phyloP scores from a whole-genome alignment of 164 flowering plant genomes.

The Magnolia officinalis region DNA sequence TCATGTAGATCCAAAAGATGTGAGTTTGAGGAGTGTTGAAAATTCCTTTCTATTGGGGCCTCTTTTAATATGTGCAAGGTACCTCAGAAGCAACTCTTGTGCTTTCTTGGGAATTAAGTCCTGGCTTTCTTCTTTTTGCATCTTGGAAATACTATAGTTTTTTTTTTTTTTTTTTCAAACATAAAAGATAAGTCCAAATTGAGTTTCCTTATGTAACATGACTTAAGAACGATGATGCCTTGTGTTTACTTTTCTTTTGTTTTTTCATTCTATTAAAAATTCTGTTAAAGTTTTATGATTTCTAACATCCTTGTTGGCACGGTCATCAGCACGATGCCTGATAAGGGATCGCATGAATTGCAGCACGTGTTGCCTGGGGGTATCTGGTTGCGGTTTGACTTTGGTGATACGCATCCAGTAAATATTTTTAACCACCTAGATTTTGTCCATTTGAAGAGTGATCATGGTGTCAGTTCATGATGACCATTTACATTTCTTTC shows the following conservation, averaged over 20 bases:
- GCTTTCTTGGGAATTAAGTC: background rate
- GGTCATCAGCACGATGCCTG: slow-evolving; percentile 46
- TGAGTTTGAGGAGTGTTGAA: slow-evolving; percentile 59
- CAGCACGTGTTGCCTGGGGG: slow-evolving; percentile 59
- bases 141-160: too few relatives aligned
- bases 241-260: background rate
- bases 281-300: background rate
- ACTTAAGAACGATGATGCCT: background rate
- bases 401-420: slow-evolving; percentile 94
- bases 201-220: background rate
- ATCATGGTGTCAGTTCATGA: slow-evolving; percentile 3
- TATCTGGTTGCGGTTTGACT: slow-evolving; percentile 80
- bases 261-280: background rate
- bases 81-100: background rate
- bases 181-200: background rate
- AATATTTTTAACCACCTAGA: background rate
- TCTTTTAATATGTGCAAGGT: slow-evolving; percentile 79
- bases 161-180: background rate
- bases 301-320: slow-evolving; percentile 7
- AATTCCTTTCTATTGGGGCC: slow-evolving; percentile 86
- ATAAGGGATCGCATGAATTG: slow-evolving; percentile 40
- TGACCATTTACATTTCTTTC: background rate
- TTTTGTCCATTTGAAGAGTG: background rate
- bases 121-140: background rate
- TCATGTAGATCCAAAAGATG: slow-evolving; percentile 76